phyloP scores from a whole-genome alignment of 495 filamentous ascomycete genomes.

The Bombardia bombarda region DNA sequence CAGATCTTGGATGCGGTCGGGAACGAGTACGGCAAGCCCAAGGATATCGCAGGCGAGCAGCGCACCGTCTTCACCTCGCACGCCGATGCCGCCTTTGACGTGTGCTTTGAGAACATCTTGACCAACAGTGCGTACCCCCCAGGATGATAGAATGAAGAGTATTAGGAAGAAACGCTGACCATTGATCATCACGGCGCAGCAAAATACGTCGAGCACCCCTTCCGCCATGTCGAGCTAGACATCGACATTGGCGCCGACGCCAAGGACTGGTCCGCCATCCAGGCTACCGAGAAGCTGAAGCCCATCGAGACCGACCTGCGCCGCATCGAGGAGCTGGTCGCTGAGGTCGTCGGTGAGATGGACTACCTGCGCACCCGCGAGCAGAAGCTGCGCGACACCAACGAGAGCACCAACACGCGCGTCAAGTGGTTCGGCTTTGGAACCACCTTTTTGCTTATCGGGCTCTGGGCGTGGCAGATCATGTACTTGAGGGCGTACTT shows the following conservation, averaged over 20 bases:
- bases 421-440: slow-evolving; percentile 98
- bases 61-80: slow-evolving; percentile 94
- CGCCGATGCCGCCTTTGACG: slow-evolving; percentile 89
- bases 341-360: slow-evolving; percentile 78
- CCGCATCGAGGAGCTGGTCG: slow-evolving; percentile 80
- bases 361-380: slow-evolving; percentile 85
- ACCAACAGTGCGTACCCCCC: slow-evolving; percentile 48
- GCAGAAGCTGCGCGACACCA: slow-evolving; percentile 95
- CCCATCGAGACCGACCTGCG: slow-evolving; percentile 93
- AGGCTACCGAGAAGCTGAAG: slow-evolving; percentile 95
- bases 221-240: slow-evolving; percentile 84
- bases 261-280: slow-evolving; percentile 95
- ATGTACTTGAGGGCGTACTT: slow-evolving; percentile 97
- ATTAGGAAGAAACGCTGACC: too few species aligned
- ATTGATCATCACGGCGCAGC: too few species aligned
- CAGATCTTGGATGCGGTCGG: slow-evolving; percentile 86
- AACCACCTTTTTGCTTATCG: slow-evolving; percentile 89
- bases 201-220: slow-evolving; percentile 47
- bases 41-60: slow-evolving; percentile 84
- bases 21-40: slow-evolving; percentile 88
- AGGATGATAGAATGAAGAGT: too few species aligned
- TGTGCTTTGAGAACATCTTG: slow-evolving; percentile 90
- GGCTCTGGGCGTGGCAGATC: slow-evolving; percentile 92
- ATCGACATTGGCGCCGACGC: slow-evolving; percentile 98
- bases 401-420: slow-evolving; percentile 97